Evolutionary conservation across 306 rosid genomes (phyloP).

Genomic region (Carpinus fangiana): DNA sequence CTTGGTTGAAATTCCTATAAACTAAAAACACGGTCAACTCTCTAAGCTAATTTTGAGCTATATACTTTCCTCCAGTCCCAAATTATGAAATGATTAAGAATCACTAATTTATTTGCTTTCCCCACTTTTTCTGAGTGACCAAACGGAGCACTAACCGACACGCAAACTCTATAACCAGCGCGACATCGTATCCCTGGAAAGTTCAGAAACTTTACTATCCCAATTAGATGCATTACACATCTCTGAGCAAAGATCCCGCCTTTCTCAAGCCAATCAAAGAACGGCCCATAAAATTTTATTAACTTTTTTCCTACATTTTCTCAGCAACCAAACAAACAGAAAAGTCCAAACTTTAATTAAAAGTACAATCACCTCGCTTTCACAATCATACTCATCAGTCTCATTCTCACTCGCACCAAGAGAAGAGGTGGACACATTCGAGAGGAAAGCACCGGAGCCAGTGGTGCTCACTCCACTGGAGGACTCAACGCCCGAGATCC

Average conservation of each 20-base stretch:
- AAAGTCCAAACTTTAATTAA: conserved; percentile 16
- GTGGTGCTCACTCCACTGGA: conserved; percentile 17
- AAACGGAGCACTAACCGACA: conserved; percentile 1
- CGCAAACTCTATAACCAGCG: background rate
- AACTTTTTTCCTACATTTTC: background rate
- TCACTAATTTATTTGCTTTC: background rate
- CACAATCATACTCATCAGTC: conserved; percentile 78
- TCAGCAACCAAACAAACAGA: conserved; percentile 17
- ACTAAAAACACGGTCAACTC: background rate
- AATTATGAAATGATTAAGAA: conserved; percentile 1
- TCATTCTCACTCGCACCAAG: conserved; percentile 58
- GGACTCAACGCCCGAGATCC: conserved; percentile 49
- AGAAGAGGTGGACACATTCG: conserved; percentile 57
- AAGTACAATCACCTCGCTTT: conserved; percentile 64
- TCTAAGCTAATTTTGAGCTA: background rate
- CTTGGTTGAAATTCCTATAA: background rate
- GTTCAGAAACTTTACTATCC: background rate
- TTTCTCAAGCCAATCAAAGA: background rate
- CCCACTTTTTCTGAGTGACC: conserved; percentile 3
- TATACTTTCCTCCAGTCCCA: conserved; percentile 16
- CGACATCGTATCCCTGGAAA: background rate
- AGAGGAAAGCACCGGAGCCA: conserved; percentile 2
- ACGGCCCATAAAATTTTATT: background rate
- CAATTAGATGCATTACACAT: background rate
- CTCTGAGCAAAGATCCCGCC: background rate